phyloP scores from a whole-genome alignment of 148 eudicot genomes.

The Bassia scoparia region DNA sequence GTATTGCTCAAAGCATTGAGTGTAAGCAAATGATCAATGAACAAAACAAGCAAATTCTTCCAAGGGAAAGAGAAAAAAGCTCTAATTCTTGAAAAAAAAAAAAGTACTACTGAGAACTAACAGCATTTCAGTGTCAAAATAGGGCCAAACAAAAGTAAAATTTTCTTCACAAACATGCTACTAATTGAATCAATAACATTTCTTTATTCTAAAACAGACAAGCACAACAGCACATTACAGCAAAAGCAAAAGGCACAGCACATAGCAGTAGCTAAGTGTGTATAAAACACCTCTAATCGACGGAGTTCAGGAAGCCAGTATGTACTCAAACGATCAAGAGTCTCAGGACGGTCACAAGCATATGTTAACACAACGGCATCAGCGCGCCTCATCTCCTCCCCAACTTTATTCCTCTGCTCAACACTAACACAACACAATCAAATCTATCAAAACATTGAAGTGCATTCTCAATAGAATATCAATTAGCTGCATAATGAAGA shows the following conservation, averaged over 20 bases:
- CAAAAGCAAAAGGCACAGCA: neutral
- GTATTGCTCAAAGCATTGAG: neutral
- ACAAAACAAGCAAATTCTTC: no score
- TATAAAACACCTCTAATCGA: constrained; percentile 56
- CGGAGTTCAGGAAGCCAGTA: constrained; percentile 96
- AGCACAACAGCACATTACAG: neutral
- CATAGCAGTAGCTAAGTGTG: neutral
- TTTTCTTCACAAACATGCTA: no score
- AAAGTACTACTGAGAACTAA: neutral
- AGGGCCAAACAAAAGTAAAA: neutral
- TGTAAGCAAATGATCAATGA: neutral
- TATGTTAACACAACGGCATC: constrained; percentile 95
- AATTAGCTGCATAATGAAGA: neutral
- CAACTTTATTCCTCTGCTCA: constrained; percentile 63
- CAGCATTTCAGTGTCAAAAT: neutral
- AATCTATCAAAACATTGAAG: neutral
- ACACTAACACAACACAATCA: constrained; percentile 33
- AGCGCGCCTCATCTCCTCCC: constrained; percentile 70
- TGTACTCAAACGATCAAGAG: constrained; percentile 74
- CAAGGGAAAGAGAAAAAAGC: neutral
- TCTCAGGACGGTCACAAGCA: constrained; percentile 79
- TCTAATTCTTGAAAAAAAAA: neutral
- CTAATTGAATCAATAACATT: neutral
- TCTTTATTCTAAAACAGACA: neutral
- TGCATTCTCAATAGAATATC: neutral